Evolutionary conservation across 2,329 filamentous ascomycete genomes (phyloP), one percentile per base, ranked within the genome.

Genomic region (Hirsutella rhossiliensis): DNA sequence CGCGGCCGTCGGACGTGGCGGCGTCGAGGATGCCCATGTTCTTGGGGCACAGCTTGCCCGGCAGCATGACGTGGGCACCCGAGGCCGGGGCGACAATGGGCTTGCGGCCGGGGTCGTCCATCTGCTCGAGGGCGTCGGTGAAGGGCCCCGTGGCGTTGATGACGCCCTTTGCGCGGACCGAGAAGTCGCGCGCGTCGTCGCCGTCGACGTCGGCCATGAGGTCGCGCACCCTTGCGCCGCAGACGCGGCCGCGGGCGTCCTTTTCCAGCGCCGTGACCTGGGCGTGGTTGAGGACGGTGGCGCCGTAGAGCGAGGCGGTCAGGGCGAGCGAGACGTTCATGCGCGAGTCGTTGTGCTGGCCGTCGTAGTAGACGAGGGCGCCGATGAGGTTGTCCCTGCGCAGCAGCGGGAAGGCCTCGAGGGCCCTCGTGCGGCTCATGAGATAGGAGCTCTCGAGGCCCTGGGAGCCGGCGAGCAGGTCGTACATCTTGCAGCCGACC

Each of bases 101-200:
- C 57, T 78, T 72, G 43, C 78, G 75, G 13, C 58, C 65, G 15
- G 77, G 76, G 53, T 89, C 82, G 57, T 92, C 86, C 75, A 90
- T 80, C 60, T 86, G 85, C 56, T 86, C 78, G 50, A 92, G 78
- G 11, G 82, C 77, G 60, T 92, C 85, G 42, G 81, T 80, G 65
- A 90, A 92, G 39, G 85, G 85, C 31, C 85, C 85, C 5, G 85
- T 90, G 42, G 85, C 86, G 62, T 90, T 90, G 68, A 92, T 81
- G 60, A 90, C 74, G 50, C 85, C 85, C 68, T 82, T 87, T 45
- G 85, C 85, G 53, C 75, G 77, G 57, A 90, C 78, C n/a, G 68
- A 71, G 62, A 89, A 84, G 47, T 78, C 72, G 41, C 75, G 34
- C 34, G 61, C 3, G 68, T 49, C 76, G 56, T 83, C 66, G 47